Percentiles rank a stretch among this genome's conserved stretches.
Conservation (phyloP, 805 yeast genomes). For the Schizosaccharomyces japonicus region DNA sequence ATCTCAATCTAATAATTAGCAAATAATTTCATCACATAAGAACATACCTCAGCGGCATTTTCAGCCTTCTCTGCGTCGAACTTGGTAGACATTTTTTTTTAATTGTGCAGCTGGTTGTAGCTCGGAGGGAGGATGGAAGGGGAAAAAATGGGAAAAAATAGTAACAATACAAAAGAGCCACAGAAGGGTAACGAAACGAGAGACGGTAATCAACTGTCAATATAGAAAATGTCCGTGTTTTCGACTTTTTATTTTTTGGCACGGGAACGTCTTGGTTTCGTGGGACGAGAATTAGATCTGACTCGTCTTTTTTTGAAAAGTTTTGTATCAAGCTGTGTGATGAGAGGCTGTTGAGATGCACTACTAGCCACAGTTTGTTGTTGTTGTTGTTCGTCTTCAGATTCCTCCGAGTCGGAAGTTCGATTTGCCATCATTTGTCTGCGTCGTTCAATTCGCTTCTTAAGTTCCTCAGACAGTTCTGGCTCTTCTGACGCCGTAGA, state of each 20-base stretch:
- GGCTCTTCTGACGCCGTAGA: neutral
- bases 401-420: neutral
- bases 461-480: neutral
- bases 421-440: neutral
- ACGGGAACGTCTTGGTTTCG: too few relatives aligned
- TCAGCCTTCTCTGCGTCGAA: conserved; percentile 82
- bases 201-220: neutral
- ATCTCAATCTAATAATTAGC: conserved; percentile 35
- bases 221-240: too few relatives aligned
- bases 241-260: too few relatives aligned
- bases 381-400: too few relatives aligned
- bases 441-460: neutral
- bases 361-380: too few relatives aligned
- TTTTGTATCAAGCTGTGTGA: too few relatives aligned
- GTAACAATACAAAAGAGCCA: neutral
- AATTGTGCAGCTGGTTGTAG: neutral
- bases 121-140: neutral
- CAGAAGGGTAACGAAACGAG: neutral
- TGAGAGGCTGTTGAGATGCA: too few relatives aligned
- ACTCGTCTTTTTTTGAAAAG: too few relatives aligned
- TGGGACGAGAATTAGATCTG: too few relatives aligned
- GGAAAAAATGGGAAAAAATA: neutral
- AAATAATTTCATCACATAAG: neutral
- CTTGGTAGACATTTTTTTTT: conserved; percentile 6
- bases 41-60: conserved; percentile 49